Base-by-base conservation (phyloP, 2,329 filamentous ascomycete species). In the Cladophialophora immunda region DNA sequence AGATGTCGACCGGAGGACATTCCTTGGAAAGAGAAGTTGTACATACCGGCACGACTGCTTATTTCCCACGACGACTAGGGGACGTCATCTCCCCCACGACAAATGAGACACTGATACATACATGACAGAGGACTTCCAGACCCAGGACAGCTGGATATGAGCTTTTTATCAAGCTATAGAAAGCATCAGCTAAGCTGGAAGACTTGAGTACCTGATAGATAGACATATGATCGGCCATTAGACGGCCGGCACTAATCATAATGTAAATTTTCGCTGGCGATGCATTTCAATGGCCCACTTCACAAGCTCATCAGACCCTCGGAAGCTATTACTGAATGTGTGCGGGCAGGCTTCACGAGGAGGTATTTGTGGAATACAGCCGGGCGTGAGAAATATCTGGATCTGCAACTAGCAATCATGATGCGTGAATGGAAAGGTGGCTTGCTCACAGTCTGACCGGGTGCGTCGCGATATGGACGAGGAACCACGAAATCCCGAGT, bases 91-190 rank as follows among this genome's bases (percentile, higher is more conserved):
- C 45, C 53, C 60, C 53, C 59, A 58, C 29, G 59, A 58, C 52
- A 69, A 54, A 69, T 32, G 65, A 67, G 65, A 67, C 45, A 66
- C 58, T 41, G 60, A 67, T 22, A 68, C 56, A 65, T 67, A 69
- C 67, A 64, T 29, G 67, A 60, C 29, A 54, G 50, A 41, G 36
- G 54, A 29, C 41, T 55, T 50, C 45, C 60, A 50, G 47, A 52
- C n/a, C 58, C 58, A 56, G 50, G 58, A 66, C 55, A 66, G 60
- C 67, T 68, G 67, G 64, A 66, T 68, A 68, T 57, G 67, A 59
- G 67, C 63, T 66, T 64, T 57, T 58, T 52, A 55, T 32, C 41
- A 58, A 47, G 45, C 29, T 29, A 67, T 53, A 29, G 27, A 57
- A 64, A 47, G 61, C 61, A 64, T 58, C 50, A 58, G 64, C 59